Base-by-base conservation (phyloP, 225 moss, liverwort and hornwort species). In the Anthoceros angustus region DNA sequence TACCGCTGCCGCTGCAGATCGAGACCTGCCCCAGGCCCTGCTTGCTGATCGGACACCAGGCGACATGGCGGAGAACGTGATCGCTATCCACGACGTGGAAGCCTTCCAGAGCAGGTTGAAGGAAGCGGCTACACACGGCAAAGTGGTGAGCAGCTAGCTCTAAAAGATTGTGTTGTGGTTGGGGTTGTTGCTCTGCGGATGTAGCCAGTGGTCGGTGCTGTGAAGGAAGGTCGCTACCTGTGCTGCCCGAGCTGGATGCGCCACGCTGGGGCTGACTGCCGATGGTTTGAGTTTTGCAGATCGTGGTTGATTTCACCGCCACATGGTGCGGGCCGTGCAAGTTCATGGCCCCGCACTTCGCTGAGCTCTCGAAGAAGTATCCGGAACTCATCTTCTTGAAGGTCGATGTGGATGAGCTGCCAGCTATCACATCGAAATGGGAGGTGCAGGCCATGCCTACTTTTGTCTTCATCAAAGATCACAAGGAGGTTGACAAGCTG, bases 401-500 rank as follows among this genome's bases (percentile, higher is more conserved):
- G 70, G 88, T 94, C 7, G 88, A 94, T 11, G 86, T 94, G 0
- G 94, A 94, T 10, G 72, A 88, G 78, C 75, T 70, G 12, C 62
- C 83, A 77, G 78, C 78, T 14, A 75, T 94, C 2, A 83, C 84
- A 0, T 7, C 41, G 0, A 46, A 77, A 0, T 94, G 93, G 86
- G 90, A 94, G 16, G 86, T 94, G 48, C 81, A 71, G 15, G 93
- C 93, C 0, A 94, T 94, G 93, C 93, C 93, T 4, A 94, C 93
- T 0, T 94, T 94, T 14, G 23, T 86, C 2, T 94, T 88, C 63
- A 86, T 94, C 26, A 81, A 80, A 24, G 72, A 83, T 0, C 70
- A 74, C 41, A 84, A 85, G 50, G 63, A 79, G 39, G 74, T 81
- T 25, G 79, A 90, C 69, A 87, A 86, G 74, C 83, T 94, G 18